Evolutionary conservation across 306 rosid species (phyloP).

Genomic region (Dalbergia cochinchinensis): DNA sequence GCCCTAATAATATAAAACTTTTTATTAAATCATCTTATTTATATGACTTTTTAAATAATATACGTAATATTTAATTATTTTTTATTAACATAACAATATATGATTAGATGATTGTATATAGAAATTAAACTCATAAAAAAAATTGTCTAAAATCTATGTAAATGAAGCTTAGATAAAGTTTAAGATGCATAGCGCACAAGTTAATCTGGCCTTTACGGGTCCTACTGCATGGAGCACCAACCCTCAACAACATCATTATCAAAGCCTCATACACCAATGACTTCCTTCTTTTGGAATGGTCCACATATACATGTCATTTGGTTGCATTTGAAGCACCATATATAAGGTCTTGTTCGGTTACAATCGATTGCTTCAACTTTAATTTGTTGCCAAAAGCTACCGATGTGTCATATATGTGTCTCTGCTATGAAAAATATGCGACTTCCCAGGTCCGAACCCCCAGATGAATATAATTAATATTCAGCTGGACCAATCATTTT

Average conservation of each 20-base stretch:
- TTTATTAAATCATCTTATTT: too few relatives aligned
- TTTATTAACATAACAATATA: too few relatives aligned
- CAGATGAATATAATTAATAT: neutral
- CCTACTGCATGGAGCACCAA: neutral
- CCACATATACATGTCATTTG: neutral
- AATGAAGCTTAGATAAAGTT: neutral
- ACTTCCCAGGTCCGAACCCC: neutral
- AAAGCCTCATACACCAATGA: neutral
- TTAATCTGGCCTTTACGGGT: neutral
- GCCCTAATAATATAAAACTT: neutral
- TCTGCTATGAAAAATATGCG: constrained; percentile 39
- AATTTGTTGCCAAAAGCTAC: constrained; percentile 30
- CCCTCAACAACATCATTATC: constrained; percentile 15
- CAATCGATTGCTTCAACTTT: constrained; percentile 32
- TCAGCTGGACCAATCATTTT: constrained; percentile 4
- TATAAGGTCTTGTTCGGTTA: neutral
- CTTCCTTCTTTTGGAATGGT: neutral
- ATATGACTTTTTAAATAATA: too few relatives aligned
- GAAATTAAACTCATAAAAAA: too few relatives aligned
- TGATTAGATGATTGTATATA: too few relatives aligned
- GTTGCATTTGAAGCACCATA: neutral
- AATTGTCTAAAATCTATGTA: too few relatives aligned
- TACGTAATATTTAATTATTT: too few relatives aligned
- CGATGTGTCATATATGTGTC: constrained; percentile 5
- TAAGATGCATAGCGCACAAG: neutral